Percentiles rank a stretch among this genome's conserved stretches.
phyloP scores from a whole-genome alignment of 148 eudicot species.

The Rhododendron mucronatum region DNA sequence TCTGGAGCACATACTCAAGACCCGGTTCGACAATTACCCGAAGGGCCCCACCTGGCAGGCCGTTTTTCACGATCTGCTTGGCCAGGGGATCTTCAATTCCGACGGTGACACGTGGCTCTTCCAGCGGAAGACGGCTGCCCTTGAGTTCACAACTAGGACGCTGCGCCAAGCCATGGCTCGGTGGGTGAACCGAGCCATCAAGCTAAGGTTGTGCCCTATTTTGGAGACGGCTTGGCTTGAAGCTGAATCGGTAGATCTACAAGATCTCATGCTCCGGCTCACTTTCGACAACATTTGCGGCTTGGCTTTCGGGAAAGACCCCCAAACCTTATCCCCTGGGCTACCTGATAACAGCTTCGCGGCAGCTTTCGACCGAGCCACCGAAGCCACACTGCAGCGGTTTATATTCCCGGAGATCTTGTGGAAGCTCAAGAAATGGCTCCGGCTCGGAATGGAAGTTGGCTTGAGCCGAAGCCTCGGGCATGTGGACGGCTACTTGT shows the following conservation, averaged over 20 bases:
- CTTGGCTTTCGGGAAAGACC: constrained; percentile 79
- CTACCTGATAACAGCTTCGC: constrained; percentile 72
- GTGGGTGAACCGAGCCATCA: constrained; percentile 84
- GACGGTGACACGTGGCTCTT: constrained; percentile 95
- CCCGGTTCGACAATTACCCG: constrained; percentile 84
- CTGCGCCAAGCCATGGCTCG: constrained; percentile 92
- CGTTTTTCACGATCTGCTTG: constrained; percentile 82
- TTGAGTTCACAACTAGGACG: constrained; percentile 89
- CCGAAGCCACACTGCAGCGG: constrained; percentile 82
- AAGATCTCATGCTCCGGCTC: constrained; percentile 76
- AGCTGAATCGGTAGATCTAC: constrained; percentile 62
- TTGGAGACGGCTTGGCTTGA: constrained; percentile 40
- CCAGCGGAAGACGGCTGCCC: constrained; percentile 87
- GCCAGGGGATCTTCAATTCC: constrained; percentile 81
- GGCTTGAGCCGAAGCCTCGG: constrained; percentile 65
- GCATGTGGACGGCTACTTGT: constrained; percentile 64
- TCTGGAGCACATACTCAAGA: constrained; percentile 78
- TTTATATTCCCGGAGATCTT: constrained; percentile 64
- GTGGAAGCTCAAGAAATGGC: constrained; percentile 87
- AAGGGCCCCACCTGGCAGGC: constrained; percentile 97
- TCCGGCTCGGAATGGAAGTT: constrained; percentile 83
- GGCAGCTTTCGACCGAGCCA: constrained; percentile 68
- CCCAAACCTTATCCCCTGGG: constrained; percentile 60
- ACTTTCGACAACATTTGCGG: constrained; percentile 92
- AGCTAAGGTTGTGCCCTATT: constrained; percentile 55